Evolutionary conservation across 129 eudicot species (phyloP).

Genomic region (Flaveria ramosissima): DNA sequence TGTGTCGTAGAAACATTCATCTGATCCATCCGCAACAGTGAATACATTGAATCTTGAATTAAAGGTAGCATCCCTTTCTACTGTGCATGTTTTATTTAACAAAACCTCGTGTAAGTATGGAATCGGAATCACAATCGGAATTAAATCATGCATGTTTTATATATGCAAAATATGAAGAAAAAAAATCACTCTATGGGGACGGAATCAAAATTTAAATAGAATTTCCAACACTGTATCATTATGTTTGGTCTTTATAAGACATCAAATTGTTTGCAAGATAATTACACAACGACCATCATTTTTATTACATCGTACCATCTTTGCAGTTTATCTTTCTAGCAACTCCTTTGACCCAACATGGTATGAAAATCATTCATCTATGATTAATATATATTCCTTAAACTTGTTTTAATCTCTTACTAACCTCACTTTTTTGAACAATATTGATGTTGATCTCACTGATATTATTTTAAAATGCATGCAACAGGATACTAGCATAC

Average conservation of each 20-base stretch:
- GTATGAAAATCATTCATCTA: background rate
- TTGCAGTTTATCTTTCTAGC: background rate
- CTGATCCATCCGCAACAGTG: no score
- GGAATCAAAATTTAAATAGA: background rate
- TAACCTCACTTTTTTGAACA: background rate
- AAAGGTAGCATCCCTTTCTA: no score
- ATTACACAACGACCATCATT: background rate
- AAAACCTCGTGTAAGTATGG: background rate
- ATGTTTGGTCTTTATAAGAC: background rate
- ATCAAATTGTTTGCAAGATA: background rate
- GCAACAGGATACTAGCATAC: slow-evolving; percentile 27
- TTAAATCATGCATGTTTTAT: background rate
- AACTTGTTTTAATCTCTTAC: background rate
- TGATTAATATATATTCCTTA: background rate
- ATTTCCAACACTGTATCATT: background rate
- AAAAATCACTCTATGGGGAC: background rate
- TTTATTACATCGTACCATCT: background rate
- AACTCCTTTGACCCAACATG: background rate
- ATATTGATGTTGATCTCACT: background rate
- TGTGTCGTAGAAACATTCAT: no score
- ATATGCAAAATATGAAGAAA: background rate
- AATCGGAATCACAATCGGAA: background rate
- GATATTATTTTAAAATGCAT: background rate
- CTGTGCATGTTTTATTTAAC: background rate
- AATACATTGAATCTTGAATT: no score